phyloP scores from a whole-genome alignment of 2,329 filamentous ascomycete species.

The Claviceps purpurea region DNA sequence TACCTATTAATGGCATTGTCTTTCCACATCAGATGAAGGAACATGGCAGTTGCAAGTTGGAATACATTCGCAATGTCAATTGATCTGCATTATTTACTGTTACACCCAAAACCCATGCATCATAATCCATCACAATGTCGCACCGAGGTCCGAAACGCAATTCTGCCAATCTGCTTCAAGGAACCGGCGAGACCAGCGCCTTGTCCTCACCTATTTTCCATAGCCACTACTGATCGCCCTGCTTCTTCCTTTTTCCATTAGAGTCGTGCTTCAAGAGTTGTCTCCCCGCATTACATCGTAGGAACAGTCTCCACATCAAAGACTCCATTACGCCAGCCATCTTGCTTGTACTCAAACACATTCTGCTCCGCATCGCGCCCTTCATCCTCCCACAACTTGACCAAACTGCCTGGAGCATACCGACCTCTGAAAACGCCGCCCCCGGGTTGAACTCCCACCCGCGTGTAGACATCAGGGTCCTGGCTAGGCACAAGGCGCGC shows the following conservation, averaged over 20 bases:
- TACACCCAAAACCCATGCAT: no score
- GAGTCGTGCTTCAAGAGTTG: background rate
- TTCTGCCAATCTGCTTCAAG: no score
- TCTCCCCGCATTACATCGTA: background rate
- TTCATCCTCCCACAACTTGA: constrained; percentile 82
- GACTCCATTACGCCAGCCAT: constrained; percentile 76
- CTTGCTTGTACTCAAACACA: constrained; percentile 57
- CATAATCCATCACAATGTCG: no score
- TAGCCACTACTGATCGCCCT: no score
- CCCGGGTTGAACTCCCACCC: constrained; percentile 53
- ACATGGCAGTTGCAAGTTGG: no score
- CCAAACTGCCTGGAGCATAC: constrained; percentile 80
- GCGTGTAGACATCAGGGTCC: constrained; percentile 63
- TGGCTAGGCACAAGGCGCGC: constrained; percentile 58
- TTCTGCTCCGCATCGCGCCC: constrained; percentile 55
- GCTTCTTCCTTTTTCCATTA: background rate
- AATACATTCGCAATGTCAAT: no score
- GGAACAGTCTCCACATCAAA: constrained; percentile 43
- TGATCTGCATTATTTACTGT: no score
- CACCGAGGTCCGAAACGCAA: no score
- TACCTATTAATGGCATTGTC: no score
- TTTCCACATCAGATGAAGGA: no score
- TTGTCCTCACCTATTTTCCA: no score
- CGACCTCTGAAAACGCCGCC: constrained; percentile 60
- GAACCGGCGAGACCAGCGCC: no score